Base-by-base conservation (phyloP, 352 stramenopile species). In the Globisporangium perplexum region DNA sequence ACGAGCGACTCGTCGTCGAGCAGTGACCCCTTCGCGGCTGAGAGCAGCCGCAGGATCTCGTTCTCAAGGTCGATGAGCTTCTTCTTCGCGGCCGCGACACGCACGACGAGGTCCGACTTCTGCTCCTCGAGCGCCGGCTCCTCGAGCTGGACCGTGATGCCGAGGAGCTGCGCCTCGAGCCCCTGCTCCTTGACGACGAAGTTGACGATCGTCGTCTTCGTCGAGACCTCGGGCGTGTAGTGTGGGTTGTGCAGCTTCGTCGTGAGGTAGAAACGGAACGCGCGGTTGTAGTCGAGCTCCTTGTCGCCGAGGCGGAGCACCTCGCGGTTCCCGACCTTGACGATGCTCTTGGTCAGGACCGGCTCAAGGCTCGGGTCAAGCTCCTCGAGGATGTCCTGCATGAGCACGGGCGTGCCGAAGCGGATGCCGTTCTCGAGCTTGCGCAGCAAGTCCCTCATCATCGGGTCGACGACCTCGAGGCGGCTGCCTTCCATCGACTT, bases 211-310 rank as follows among this genome's bases (percentile, higher is more conserved):
- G 91, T 98, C 3, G 88, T 96, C 68, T 98, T 98, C 0, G 92
- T 98, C 1, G 86, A 97, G 17, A 98, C 85, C 48, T 98, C 90
- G 2, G 94, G 94, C 0, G 89, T 97, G 62, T 98, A 98, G 58
- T 98, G 94, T 10, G 95, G 95, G 61, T 98, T 98, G 39, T 88
- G 82, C 24, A 98, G 74, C 66, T 98, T 98, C 11, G 95, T 98
- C 6, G 95, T 98, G 28, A 98, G 77, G 64, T 98, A 98, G 41
- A 98, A 94, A 0, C 86, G 75, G 65, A 98, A 98, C 41, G 96
- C 85, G 20, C 87, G 72, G 22, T 94, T 96, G 74, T 97, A 98
- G 55, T 98, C 95, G 3, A 98, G 69, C 51, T 98, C 93, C 54
- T 98, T 98, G 60, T 98, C 95, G 0, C 95, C 95, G 0, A 98